phyloP scores from a whole-genome alignment of 2,329 filamentous ascomycete species.

The Xylariales sp. region DNA sequence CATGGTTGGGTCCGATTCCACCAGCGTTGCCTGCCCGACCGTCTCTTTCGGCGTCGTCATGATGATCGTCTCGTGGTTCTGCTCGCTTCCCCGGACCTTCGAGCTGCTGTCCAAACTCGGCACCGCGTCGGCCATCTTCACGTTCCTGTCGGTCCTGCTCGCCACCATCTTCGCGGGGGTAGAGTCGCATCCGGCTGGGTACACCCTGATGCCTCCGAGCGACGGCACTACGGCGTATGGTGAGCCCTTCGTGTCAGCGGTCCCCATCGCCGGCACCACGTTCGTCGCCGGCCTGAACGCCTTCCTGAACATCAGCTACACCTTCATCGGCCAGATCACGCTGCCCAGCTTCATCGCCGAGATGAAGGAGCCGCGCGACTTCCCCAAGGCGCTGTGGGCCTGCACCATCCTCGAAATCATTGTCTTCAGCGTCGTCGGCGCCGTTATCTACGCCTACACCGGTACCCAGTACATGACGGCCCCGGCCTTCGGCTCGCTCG shows the following conservation, averaged over 20 bases:
- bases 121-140: constrained; percentile 77
- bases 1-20: constrained; percentile 64
- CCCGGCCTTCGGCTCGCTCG: constrained; percentile 81
- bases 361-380: constrained; percentile 78
- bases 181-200: constrained; percentile 68
- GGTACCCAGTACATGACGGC: constrained; percentile 85
- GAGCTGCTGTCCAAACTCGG: constrained; percentile 73
- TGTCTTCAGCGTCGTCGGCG: constrained; percentile 78
- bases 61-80: constrained; percentile 70
- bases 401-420: constrained; percentile 86
- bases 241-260: constrained; percentile 61
- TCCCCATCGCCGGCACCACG: constrained; percentile 66
- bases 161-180: constrained; percentile 79
- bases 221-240: constrained; percentile 38
- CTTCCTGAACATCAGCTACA: constrained; percentile 94
- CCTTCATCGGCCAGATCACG: constrained; percentile 93
- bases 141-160: constrained; percentile 82
- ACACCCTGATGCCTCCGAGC: constrained; percentile 41
- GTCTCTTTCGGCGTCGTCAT: constrained; percentile 75
- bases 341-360: constrained; percentile 93
- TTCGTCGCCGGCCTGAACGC: constrained; percentile 82
- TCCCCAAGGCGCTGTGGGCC: constrained; percentile 87
- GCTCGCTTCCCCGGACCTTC: constrained; percentile 83
- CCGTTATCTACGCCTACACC: constrained; percentile 79
- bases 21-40: constrained; percentile 62